Evolutionary conservation across 2,329 filamentous ascomycete species (phyloP).

Genomic region (Alternaria solani): DNA sequence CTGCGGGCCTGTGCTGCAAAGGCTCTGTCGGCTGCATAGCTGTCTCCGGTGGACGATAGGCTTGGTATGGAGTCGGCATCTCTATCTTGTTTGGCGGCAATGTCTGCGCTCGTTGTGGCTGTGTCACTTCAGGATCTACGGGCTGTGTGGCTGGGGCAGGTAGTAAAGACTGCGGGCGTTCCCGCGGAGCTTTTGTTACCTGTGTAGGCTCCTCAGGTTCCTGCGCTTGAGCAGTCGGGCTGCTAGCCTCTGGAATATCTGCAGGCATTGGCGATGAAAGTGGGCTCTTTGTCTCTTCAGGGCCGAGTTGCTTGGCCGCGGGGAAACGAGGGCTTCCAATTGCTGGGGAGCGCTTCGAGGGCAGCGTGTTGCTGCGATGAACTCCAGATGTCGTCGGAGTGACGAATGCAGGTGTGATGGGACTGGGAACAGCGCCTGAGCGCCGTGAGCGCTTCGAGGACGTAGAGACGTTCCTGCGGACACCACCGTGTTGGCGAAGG

Average conservation of each 20-base stretch:
- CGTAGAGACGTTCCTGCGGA: slow-evolving; percentile 89
- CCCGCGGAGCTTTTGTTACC: background rate
- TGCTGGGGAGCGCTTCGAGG: slow-evolving; percentile 85
- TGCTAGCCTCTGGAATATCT: slow-evolving; percentile 14
- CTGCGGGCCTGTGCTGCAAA: slow-evolving; percentile 34
- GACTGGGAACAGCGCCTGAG: slow-evolving; percentile 75
- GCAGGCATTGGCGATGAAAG: slow-evolving; percentile 27
- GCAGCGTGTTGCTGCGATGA: slow-evolving; percentile 89
- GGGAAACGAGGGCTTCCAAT: slow-evolving; percentile 55
- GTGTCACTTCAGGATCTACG: slow-evolving; percentile 14
- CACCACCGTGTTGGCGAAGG: slow-evolving; percentile 77
- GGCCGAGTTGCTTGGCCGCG: slow-evolving; percentile 58
- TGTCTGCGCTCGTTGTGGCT: slow-evolving; percentile 30
- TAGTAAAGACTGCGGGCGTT: slow-evolving; percentile 4
- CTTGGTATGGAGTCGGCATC: slow-evolving; percentile 30
- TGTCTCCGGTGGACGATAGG: slow-evolving; percentile 1
- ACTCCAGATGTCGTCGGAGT: slow-evolving; percentile 61
- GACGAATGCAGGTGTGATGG: slow-evolving; percentile 52
- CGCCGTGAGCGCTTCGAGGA: slow-evolving; percentile 86
- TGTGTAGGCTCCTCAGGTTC: slow-evolving; percentile 7
- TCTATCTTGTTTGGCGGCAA: slow-evolving; percentile 36
- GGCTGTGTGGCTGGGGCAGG: slow-evolving; percentile 18
- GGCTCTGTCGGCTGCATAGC: background rate
- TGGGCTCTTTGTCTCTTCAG: slow-evolving; percentile 39
- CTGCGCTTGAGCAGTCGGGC: background rate